Conservation (phyloP, 805 yeast species). For the Schwanniomyces sp. region DNA sequence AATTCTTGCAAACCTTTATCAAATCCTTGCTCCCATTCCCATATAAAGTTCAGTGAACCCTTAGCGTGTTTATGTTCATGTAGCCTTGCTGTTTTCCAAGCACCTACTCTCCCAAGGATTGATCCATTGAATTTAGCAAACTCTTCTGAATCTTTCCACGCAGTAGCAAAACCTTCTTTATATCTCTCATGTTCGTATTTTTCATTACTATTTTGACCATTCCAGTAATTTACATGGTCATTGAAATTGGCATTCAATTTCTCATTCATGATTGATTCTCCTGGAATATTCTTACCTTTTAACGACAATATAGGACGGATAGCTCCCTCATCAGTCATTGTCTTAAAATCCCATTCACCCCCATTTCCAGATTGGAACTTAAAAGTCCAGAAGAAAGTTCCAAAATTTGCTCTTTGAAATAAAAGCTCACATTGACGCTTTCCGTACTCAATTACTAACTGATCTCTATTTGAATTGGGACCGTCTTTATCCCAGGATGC, state of each 20-base stretch:
- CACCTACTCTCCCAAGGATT: constrained; percentile 66
- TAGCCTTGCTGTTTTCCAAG: constrained; percentile 66
- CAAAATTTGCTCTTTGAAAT: constrained; percentile 56
- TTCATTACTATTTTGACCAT: constrained; percentile 51
- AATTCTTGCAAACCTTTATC: constrained; percentile 57
- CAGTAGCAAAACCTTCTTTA: constrained; percentile 74
- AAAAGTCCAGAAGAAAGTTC: constrained; percentile 88
- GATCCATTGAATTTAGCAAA: constrained; percentile 73
- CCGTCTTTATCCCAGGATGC: constrained; percentile 64
- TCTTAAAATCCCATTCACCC: constrained; percentile 93
- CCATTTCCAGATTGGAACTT: constrained; percentile 88
- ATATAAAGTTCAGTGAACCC: constrained; percentile 58
- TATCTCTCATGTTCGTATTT: constrained; percentile 80
- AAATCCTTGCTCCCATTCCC: constrained; percentile 94
- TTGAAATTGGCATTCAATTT: constrained; percentile 33
- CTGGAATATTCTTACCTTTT: constrained; percentile 33
- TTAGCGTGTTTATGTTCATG: constrained; percentile 56
- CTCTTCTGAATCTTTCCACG: constrained; percentile 68
- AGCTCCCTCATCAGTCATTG: constrained; percentile 68
- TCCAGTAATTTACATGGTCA: constrained; percentile 71
- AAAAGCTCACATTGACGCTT: constrained; percentile 50
- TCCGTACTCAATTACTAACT: constrained; percentile 64
- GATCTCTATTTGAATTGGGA: constrained; percentile 43
- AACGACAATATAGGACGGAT: constrained; percentile 21
- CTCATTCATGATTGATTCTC: constrained; percentile 40